phyloP scores from a whole-genome alignment of 2,329 filamentous ascomycete species.

The Arthrobotrys musiformis region DNA sequence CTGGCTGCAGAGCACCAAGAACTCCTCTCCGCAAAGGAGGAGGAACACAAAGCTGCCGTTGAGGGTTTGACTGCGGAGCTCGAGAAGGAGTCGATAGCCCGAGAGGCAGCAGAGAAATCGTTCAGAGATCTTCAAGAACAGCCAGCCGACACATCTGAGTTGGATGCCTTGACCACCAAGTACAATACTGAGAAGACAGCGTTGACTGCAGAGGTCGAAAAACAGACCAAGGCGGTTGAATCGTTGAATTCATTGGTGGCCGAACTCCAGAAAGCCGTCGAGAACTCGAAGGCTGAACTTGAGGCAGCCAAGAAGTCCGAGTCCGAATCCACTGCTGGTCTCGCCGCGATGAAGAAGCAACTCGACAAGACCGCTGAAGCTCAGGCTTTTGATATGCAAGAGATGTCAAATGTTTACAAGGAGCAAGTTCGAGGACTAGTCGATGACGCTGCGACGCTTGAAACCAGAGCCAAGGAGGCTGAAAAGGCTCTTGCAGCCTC shows the following conservation, averaged over 20 bases:
- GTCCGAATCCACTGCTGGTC: constrained; percentile 30
- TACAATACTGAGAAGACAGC: constrained; percentile 39
- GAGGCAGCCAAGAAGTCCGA: constrained; percentile 40
- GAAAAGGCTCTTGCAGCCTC: constrained; percentile 26
- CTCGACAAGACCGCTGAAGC: constrained; percentile 50
- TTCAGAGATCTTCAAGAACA: constrained; percentile 44
- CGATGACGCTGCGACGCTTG: constrained; percentile 13
- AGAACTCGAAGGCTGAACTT: constrained; percentile 39
- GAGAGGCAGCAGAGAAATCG: constrained; percentile 42
- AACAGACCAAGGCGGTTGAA: constrained; percentile 37
- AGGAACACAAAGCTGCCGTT: constrained; percentile 45
- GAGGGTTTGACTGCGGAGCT: constrained; percentile 41
- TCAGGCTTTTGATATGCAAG: constrained; percentile 52
- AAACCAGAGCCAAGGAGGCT: constrained; percentile 1
- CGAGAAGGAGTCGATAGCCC: constrained; percentile 45
- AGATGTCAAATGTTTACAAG: constrained; percentile 53
- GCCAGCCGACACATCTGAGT: constrained; percentile 44
- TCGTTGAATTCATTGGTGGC: constrained; percentile 35
- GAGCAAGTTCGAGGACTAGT: constrained; percentile 36
- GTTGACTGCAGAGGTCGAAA: constrained; percentile 33
- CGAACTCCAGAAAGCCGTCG: constrained; percentile 25
- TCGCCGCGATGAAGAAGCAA: constrained; percentile 30
- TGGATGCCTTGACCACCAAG: constrained; percentile 35
- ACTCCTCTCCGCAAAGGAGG: constrained; percentile 32
- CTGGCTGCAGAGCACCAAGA: constrained; percentile 39